Percentiles rank a stretch among this genome's conserved stretches.
phyloP scores from a whole-genome alignment of 1,284 basidiomycete species.

The Coniferiporia weirii region DNA sequence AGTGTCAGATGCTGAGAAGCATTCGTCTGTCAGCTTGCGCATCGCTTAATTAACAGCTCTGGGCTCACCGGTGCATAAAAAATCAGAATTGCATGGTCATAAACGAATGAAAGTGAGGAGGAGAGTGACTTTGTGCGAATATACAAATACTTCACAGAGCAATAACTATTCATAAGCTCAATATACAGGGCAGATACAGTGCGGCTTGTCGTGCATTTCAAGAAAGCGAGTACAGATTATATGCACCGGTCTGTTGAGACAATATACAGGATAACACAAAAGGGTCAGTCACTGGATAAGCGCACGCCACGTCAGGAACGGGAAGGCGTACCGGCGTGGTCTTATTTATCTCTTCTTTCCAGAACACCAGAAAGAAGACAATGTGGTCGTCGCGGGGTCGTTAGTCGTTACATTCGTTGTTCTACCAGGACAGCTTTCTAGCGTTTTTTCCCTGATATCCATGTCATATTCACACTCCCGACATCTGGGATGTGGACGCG shows the following conservation, averaged over 20 bases:
- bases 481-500: conserved; percentile 65
- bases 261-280: background rate
- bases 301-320: background rate
- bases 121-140: background rate
- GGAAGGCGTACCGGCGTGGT: background rate
- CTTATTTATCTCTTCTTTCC: background rate
- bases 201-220: background rate
- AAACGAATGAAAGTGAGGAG: background rate
- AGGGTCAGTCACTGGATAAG: background rate
- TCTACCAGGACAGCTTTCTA: conserved; percentile 22
- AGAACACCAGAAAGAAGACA: background rate
- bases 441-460: conserved; percentile 60
- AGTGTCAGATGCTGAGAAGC: conserved; percentile 13
- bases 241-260: background rate
- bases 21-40: conserved; percentile 1
- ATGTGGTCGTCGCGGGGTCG: background rate
- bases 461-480: conserved; percentile 71
- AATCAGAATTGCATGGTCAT: background rate
- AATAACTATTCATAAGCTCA: background rate
- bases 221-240: background rate
- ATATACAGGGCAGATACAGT: conserved; percentile 1
- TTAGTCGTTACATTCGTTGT: conserved; percentile 3
- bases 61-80: conserved; percentile 1
- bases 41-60: background rate
- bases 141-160: background rate